Base-by-base conservation (phyloP, 2,329 filamentous ascomycete species). In the Cladorrhinum sp. region DNA sequence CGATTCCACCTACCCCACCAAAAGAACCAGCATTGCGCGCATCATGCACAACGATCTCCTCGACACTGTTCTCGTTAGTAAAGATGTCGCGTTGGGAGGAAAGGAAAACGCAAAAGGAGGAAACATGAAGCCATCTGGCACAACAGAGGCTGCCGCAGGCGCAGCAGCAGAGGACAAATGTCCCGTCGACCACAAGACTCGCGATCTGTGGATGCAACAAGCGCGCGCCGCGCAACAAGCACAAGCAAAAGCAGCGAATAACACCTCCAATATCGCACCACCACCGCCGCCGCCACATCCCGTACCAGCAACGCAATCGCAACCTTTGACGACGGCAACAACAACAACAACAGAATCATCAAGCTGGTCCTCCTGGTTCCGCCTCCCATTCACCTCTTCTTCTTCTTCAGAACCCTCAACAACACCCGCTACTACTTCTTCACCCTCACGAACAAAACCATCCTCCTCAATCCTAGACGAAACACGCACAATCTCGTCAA, bases 131-230 rank as follows among this genome's bases (percentile, higher is more conserved):
- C 55, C 55, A 48, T 13, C 49, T 20, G 52, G 32, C 25, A 20
- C 52, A 24, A 57, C 38, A 25, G 49, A 36, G 53, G 58, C 64
- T 57, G 51, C 62, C 55, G 56, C 64, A 36, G 58, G 64, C 59
- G 57, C 62, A 55, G 63, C 54, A 24, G 67, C 64, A 18, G 71
- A 72, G 51, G 72, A 71, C 65, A 81, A 80, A 60, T 98, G 95
- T 71, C 95, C 95, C 4, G 92, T 98, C 70, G 93, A 98, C 77
- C 90, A 93, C 77, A 90, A 91, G 70, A 89, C 92, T 56, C 89
- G 95, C 69, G 89, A 92, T 69, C 86, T 89, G 69, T 99, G 93
- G 93, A 83, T 98, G 38, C 80, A 83, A 60, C 86, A 91, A 71
- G 86, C 88, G 45, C 78, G 77, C 64, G 75, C 85, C 71, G 77